Conservation (phyloP, 768 basidiomycete genomes). For the Leccinum fibrillosum region DNA sequence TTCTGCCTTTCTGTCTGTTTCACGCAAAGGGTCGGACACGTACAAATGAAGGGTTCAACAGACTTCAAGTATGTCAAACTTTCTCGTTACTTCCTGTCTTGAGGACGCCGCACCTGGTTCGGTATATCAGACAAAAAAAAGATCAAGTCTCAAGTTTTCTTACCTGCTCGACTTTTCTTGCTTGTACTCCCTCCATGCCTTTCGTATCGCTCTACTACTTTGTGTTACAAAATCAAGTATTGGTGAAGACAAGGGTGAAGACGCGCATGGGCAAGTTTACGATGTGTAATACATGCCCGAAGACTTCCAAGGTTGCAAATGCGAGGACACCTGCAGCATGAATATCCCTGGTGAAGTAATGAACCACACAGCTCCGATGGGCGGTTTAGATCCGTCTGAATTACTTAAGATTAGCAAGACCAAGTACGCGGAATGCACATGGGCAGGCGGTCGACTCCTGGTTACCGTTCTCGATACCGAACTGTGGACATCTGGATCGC, state of each 20-base stretch:
- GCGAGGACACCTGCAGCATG: slow-evolving; percentile 12
- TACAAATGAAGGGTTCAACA: slow-evolving; percentile 41
- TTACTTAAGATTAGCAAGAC: slow-evolving; percentile 15
- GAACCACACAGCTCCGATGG: slow-evolving; percentile 5
- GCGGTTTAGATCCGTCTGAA: slow-evolving; percentile 17
- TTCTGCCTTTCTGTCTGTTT: slow-evolving; percentile 28
- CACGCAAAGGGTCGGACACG: slow-evolving; percentile 41
- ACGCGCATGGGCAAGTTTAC: slow-evolving; percentile 36
- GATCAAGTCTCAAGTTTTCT: slow-evolving; percentile 68
- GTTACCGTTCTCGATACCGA: neutral
- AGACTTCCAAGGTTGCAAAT: slow-evolving; percentile 25
- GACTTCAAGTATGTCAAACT: slow-evolving; percentile 48
- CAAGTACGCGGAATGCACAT: slow-evolving; percentile 10
- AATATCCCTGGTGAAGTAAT: slow-evolving; percentile 22
- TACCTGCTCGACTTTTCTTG: slow-evolving; percentile 53
- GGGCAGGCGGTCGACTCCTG: neutral
- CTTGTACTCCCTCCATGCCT: slow-evolving; percentile 36
- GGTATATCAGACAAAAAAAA: slow-evolving; percentile 50
- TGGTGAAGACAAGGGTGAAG: slow-evolving; percentile 36
- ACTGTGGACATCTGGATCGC: slow-evolving; percentile 5
- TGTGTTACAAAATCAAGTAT: slow-evolving; percentile 42
- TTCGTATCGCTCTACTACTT: slow-evolving; percentile 47
- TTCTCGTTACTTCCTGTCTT: slow-evolving; percentile 47
- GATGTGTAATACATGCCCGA: slow-evolving; percentile 36
- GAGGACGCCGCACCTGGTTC: slow-evolving; percentile 48